A percentile compares a stretch with the other conserved stretches of the same genome.
These are phyloP conservation scores for Cladophialophora yegresii DNA, from an alignment of 2,329 filamentous ascomycete genomes.

Conservation along the genomic window DNA sequence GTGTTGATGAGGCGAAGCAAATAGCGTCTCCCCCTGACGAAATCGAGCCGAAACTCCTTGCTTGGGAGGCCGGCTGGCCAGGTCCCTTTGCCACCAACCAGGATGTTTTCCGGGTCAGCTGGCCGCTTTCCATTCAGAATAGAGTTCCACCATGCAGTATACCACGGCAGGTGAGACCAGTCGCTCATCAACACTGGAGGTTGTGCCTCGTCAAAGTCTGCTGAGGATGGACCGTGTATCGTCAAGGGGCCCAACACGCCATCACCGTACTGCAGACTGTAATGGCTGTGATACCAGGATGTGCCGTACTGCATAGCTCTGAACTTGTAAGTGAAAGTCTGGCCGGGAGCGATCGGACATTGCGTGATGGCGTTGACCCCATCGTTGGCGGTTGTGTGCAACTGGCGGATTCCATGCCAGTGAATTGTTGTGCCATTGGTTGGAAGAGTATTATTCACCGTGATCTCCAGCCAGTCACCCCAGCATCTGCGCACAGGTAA, in stretches of 20 bases:
- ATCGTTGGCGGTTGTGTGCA: slow-evolving; percentile 3
- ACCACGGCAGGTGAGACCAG: slow-evolving; percentile 10
- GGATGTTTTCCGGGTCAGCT: slow-evolving; percentile 3
- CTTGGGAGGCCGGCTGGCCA: not conserved
- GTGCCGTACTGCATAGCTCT: slow-evolving; percentile 57
- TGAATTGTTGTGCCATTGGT: slow-evolving; percentile 11
- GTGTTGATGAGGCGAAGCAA: slow-evolving; percentile 14
- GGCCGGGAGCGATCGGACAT: slow-evolving; percentile 55
- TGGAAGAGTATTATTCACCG: slow-evolving; percentile 4
- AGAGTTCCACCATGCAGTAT: not conserved
- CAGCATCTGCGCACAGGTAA: slow-evolving; percentile 4
- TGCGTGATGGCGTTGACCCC: slow-evolving; percentile 44
- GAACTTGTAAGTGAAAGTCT: slow-evolving; percentile 59
- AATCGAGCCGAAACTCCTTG: not conserved
- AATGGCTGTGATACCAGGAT: slow-evolving; percentile 64
- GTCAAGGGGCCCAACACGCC: slow-evolving; percentile 11
- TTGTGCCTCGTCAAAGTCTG: slow-evolving; percentile 3
- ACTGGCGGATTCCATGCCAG: slow-evolving; percentile 13
- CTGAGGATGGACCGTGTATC: slow-evolving; percentile 5
- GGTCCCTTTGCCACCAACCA: slow-evolving; percentile 6
- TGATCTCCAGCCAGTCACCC: slow-evolving; percentile 13
- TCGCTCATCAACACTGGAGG: slow-evolving; percentile 9
- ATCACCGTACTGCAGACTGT: slow-evolving; percentile 10
- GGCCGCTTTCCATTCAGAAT: not conserved
- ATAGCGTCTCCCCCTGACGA: not conserved